Base-by-base conservation (phyloP, 352 stramenopile genomes). In the Phytophthora hibernalis region DNA sequence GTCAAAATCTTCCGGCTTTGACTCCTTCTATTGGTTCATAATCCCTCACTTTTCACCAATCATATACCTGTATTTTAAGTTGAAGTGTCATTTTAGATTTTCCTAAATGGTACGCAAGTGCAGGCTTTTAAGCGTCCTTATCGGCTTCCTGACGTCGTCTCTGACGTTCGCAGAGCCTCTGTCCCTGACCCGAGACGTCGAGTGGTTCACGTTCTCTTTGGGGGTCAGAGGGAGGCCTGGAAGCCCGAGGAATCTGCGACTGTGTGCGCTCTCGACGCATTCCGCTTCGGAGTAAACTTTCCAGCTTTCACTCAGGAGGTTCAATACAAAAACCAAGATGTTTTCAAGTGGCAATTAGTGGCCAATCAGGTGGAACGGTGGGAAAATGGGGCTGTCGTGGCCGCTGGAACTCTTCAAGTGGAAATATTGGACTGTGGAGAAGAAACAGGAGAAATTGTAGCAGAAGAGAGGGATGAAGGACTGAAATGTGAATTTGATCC, bases 401-500 rank as follows among this genome's bases (percentile, higher is more conserved):
- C 53, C 2, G 65, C 53, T 16, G 64, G 57, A 4, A 26, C 18
- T 7, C 33, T 76, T 10, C 11, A 56, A 49, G 53, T 54, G 28
- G 22, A 20, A 16, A n/a, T 40, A 30, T 21, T 60, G 8, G 18
- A 24, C 15, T 21, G 9, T 18, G 13, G 55, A 43, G 38, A 66
- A 49, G 56, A 51, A 11, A 24, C 7, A 13, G 48, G 43, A 22
- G 37, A 48, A 52, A 24, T 15, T 35, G 24, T 8, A 11, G 12
- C 31, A 38, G 20, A 42, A 21, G 30, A 52, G 35, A 13, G 8
- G 16, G 28, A 73, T 26, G 42, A 66, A 18, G 53, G 54, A 3
- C 54, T 87, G 1, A 30, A 76, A 33, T 92, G 84, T 52, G 82
- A 79, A 38, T 76, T 89, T 24, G 83, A 92, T 30, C 11, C 70